Evolutionary conservation across 2,329 filamentous ascomycete species (phyloP).

Genomic region (Apiospora arundinis): DNA sequence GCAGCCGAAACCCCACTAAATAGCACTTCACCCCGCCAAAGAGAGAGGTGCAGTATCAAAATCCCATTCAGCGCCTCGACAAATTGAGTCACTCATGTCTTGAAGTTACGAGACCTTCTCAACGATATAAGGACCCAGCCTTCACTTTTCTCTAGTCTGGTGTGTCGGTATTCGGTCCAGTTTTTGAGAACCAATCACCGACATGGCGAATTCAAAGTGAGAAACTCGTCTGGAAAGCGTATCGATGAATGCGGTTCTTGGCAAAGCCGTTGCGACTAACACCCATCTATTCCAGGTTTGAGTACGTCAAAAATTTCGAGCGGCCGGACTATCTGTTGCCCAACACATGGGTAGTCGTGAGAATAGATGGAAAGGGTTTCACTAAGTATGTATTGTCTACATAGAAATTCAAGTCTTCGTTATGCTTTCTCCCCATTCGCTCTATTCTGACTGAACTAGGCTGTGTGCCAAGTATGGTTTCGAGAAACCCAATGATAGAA

Average conservation of each 20-base stretch:
- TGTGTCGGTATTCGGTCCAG: not conserved
- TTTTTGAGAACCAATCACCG: not conserved
- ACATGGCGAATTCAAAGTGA: conserved; percentile 9
- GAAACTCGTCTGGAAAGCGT: not conserved
- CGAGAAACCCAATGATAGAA: conserved; percentile 88
- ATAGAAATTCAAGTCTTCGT: not conserved
- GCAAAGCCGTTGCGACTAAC: conserved; percentile 28
- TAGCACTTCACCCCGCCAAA: conserved; percentile 20
- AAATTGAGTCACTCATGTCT: not conserved
- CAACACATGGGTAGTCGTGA: conserved; percentile 95
- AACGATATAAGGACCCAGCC: not conserved
- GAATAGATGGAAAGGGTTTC: conserved; percentile 93
- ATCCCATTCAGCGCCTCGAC: not conserved
- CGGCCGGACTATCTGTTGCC: conserved; percentile 79
- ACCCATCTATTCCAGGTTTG: conserved; percentile 66
- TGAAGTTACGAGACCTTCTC: not conserved
- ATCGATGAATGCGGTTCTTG: not conserved
- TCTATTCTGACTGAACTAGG: not conserved
- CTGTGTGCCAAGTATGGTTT: conserved; percentile 80
- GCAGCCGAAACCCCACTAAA: conserved; percentile 23
- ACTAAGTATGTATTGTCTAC: conserved; percentile 71
- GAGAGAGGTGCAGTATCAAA: conserved; percentile 8
- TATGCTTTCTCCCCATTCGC: not conserved
- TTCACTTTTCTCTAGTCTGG: not conserved
- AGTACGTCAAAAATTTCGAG: conserved; percentile 93